Percentiles rank a stretch among this genome's conserved stretches.
These are phyloP conservation scores for Cladophialophora chaetospira DNA, from an alignment of 2,329 filamentous ascomycete species.

Conservation along the genomic window DNA sequence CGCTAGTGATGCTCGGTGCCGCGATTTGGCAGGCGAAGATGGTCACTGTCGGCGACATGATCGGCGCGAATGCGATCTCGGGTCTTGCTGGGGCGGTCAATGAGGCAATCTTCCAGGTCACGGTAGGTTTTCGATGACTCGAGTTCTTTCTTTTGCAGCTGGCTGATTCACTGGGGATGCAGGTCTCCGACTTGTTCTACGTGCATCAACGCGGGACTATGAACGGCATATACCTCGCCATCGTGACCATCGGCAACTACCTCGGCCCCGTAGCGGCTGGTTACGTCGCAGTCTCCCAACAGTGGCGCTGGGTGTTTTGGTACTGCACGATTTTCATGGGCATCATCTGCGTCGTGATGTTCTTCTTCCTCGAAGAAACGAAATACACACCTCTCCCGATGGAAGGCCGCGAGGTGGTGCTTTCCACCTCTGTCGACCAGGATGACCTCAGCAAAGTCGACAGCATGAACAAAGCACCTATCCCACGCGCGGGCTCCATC, in stretches of 20 bases:
- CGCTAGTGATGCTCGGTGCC: conserved; percentile 39
- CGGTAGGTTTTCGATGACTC: conserved; percentile 31
- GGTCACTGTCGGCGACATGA: conserved; percentile 44
- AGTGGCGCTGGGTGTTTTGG: conserved; percentile 42
- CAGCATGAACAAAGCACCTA: conserved; percentile 12
- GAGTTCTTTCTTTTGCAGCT: not conserved
- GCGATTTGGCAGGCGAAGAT: conserved; percentile 47
- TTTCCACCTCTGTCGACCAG: not conserved
- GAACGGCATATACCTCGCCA: conserved; percentile 54
- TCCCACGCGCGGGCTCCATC: conserved; percentile 7
- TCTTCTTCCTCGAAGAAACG: conserved; percentile 43
- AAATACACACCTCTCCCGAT: conserved; percentile 36
- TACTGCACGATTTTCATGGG: conserved; percentile 40
- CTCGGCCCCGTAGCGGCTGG: conserved; percentile 41
- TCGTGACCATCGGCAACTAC: conserved; percentile 40
- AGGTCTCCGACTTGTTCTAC: conserved; percentile 53
- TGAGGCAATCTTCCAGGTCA: conserved; percentile 48
- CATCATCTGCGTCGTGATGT: conserved; percentile 36
- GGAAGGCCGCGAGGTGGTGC: conserved; percentile 17
- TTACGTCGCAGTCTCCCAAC: conserved; percentile 38
- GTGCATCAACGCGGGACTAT: conserved; percentile 53
- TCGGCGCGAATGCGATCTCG: conserved; percentile 44
- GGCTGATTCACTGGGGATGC: not conserved
- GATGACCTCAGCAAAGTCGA: conserved; percentile 19
- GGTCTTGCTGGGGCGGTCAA: conserved; percentile 46